Base-by-base conservation (phyloP, 2,329 filamentous ascomycete species). In the Botrytis cinerea region DNA sequence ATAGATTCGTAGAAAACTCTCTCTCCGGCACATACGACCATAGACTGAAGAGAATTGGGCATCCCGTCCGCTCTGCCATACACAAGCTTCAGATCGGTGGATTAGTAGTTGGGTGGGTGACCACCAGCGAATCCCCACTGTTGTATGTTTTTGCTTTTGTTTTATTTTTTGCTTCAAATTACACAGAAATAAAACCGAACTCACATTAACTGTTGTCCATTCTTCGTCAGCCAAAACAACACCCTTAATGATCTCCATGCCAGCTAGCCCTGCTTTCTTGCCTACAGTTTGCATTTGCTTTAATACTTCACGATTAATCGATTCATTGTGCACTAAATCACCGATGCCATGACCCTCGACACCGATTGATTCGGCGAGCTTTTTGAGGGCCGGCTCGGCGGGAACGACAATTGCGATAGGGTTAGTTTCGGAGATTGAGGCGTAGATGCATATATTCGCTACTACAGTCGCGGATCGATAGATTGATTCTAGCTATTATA, bases 401-500 rank as follows among this genome's bases (percentile, higher is more conserved):
- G 90, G 87, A 77, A 88, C 86, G 75, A 97, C 91, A 79, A 98
- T 88, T 43, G 94, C 94, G 73, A 97, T 88, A 1, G 95, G 93
- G 79, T 93, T 92, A 75, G 89, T 86, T 82, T 94, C 89, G 75
- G 91, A 88, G 77, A 88, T 84, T 68, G 93, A 92, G 63, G 93
- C 95, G 80, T 96, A 92, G 69, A 97, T 87, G 86, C 95, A 96
- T 81, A 97, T 90, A 84, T 97, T 97, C 75, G 88, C 88, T 28
- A 97, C 93, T 22, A 92, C 88, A 25, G 89, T 86, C 22, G 88
- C 89, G 57, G 93, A 91, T 75, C 95, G 91, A 85, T 98, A 98
- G 71, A 97, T 87, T 4, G 94, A 92, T 85, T 98, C 95, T 73
- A 98, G 90, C 86, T 85, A 57, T 72, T 46, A 32, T 16, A 18